Evolutionary conservation across 495 filamentous ascomycete genomes (phyloP).

Genomic region (Polyplosphaeria fusca): DNA sequence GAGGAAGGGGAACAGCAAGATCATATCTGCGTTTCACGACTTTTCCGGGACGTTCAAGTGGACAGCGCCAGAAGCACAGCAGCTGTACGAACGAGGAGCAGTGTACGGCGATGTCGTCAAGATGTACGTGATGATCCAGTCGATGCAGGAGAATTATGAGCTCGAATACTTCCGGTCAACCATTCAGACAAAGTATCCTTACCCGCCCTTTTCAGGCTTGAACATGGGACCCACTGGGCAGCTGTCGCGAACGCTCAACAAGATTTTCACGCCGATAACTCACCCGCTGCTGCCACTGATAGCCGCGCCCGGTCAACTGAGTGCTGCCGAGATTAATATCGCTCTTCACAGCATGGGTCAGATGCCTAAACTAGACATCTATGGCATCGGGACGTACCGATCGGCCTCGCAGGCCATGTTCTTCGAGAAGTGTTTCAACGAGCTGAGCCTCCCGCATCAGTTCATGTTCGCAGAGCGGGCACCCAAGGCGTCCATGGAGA

Average conservation of each 20-base stretch:
- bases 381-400: constrained; percentile 70
- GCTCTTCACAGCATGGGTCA: constrained; percentile 75
- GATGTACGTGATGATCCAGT: constrained; percentile 78
- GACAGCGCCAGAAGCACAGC: constrained; percentile 65
- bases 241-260: constrained; percentile 74
- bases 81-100: constrained; percentile 64
- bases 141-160: constrained; percentile 79
- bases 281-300: constrained; percentile 81
- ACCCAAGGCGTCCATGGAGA: constrained; percentile 59
- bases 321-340: constrained; percentile 76
- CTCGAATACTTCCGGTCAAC: constrained; percentile 82
- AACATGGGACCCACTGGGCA: constrained; percentile 85
- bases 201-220: constrained; percentile 72
- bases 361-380: constrained; percentile 72
- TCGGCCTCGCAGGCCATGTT: constrained; percentile 74
- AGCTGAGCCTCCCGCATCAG: constrained; percentile 76
- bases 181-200: constrained; percentile 61
- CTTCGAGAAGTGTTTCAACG: constrained; percentile 85
- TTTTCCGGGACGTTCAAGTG: constrained; percentile 80
- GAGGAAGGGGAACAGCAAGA: constrained; percentile 68
- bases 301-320: constrained; percentile 78
- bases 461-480: constrained; percentile 72
- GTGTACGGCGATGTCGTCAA: constrained; percentile 81
- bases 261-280: constrained; percentile 80
- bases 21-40: constrained; percentile 85